Conservation (phyloP, 306 rosid species). For the Betula pendula region DNA sequence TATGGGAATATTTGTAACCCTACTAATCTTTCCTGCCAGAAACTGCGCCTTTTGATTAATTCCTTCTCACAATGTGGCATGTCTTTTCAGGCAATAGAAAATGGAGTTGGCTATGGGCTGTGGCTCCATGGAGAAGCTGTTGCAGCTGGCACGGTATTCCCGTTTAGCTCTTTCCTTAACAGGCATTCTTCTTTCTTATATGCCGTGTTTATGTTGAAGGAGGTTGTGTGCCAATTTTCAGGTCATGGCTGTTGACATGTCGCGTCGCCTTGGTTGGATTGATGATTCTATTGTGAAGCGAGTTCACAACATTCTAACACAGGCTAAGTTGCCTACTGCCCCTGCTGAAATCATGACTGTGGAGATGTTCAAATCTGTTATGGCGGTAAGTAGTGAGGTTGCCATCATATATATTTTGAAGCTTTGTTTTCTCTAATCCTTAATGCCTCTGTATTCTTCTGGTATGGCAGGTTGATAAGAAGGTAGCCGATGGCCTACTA, state of each 20-base stretch:
- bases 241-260: constrained; percentile 98
- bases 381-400: constrained; percentile 68
- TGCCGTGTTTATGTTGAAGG: constrained; percentile 16
- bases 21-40: constrained; percentile 7
- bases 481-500: constrained; percentile 91
- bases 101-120: constrained; percentile 80
- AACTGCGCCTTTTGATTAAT: constrained; percentile 15
- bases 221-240: constrained; percentile 39
- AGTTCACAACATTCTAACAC: constrained; percentile 60
- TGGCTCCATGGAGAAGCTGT: constrained; percentile 99
- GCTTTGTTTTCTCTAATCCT: constrained; percentile 2
- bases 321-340: constrained; percentile 63
- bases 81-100: constrained; percentile 79
- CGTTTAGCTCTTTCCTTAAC: constrained; percentile 18
- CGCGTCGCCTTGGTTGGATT: constrained; percentile 93
- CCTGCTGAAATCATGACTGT: constrained; percentile 79
- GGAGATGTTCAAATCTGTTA: constrained; percentile 83
- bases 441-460: constrained; percentile 25
- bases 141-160: constrained; percentile 87
- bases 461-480: constrained; percentile 80
- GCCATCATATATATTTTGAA: neutral
- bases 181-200: neutral
- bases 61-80: constrained; percentile 24
- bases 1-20: neutral
- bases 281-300: constrained; percentile 82